Evolutionary conservation across 768 basidiomycete genomes (phyloP), one percentile per base, ranked within the genome.

Genomic region (Pleurotus platypus): DNA sequence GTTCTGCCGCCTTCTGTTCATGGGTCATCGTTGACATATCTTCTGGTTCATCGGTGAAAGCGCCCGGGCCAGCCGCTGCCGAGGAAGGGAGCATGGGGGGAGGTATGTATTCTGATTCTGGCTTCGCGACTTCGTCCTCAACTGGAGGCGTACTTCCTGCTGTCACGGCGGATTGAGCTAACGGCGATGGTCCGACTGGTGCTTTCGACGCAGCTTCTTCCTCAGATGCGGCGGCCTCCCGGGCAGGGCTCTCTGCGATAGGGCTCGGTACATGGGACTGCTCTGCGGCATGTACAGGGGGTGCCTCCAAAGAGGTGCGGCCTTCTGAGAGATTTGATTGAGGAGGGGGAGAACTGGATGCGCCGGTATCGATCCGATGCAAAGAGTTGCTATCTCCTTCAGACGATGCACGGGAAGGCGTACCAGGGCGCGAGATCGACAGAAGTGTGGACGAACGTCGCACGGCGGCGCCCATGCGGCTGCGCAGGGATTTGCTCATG

Each of bases 171-270:
- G 66, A 60, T 12, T 71, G 73, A 37, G 70, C 66, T 26, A 81
- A 72, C 22, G 80, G 79, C 20, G 83, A 81, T 26, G 73, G 74
- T 0, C 69, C 77, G 18, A 66, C 54, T 3, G 64, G 63, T 5
- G 64, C 57, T 38, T 68, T 68, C 20, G 57, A 46, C 18, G 64
- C 61, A 27, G 71, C 72, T 7, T 70, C 64, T 12, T 69, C 68
- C 35, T 60, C 61, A 27, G 72, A 59, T 2, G 72, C 78, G 12
- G 76, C 81, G 7, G 75, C 78, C 62, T 86, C 84, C 22, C 85
- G 78, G 6, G 77, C 78, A 26, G 87, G 86, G 2, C 85, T 88
- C 65, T 90, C 89, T 1, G 82, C 75, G 57, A 90, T 88, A 2
- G 89, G 86, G 59, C 84, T 86, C 9, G 86, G 85, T 11, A 73